A percentile compares a stretch with the other conserved stretches of the same genome.
Evolutionary conservation across 1,139 yeast genomes (phyloP).

Genomic region (Candida smagusa): DNA sequence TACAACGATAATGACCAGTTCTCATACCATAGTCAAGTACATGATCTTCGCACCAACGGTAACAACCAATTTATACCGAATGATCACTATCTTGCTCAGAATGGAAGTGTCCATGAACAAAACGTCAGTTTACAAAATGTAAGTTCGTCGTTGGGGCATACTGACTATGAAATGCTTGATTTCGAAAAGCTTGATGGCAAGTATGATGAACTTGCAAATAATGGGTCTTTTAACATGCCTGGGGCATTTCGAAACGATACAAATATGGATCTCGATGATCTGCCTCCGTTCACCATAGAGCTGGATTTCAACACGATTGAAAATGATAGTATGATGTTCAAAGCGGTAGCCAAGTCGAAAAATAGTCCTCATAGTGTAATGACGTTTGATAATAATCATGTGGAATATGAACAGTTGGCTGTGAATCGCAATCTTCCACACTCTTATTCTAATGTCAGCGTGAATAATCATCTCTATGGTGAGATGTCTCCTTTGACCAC

Average conservation of each 20-base stretch:
- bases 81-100: no score
- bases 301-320: constrained; percentile 22
- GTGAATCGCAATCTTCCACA: constrained; percentile 4
- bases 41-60: no score
- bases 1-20: not conserved
- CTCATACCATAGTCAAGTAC: no score
- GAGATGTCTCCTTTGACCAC: constrained; percentile 47
- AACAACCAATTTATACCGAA: no score
- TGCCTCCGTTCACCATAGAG: constrained; percentile 40
- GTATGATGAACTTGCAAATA: constrained; percentile 3
- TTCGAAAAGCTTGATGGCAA: not conserved
- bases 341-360: constrained; percentile 11
- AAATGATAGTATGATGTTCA: constrained; percentile 8
- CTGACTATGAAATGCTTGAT: not conserved
- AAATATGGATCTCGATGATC: constrained; percentile 40
- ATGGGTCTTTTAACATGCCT: constrained; percentile 23
- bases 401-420: not conserved
- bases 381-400: constrained; percentile 8
- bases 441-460: constrained; percentile 6
- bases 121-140: no score
- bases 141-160: no score
- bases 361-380: constrained; percentile 33
- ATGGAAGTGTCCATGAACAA: no score
- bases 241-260: constrained; percentile 27
- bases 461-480: constrained; percentile 12